Evolutionary conservation across 225 moss, liverwort and hornwort genomes (phyloP), one percentile per base, ranked within the genome.

Genomic region (Physcomitrellopsis africana): DNA sequence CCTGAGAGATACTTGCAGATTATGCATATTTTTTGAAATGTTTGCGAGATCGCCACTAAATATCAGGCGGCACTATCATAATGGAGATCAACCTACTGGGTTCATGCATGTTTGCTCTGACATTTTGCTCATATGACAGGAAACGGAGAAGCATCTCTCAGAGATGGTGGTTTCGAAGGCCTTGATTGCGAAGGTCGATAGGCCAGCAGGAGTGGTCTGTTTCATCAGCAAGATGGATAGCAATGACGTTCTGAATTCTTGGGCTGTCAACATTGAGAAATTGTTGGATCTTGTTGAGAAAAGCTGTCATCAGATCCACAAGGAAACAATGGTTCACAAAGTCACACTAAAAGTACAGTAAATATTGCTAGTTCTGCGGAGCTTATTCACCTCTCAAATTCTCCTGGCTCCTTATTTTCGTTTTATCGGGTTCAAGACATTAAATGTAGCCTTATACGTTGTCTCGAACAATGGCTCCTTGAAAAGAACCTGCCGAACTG

Each of bases 311-410:
- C 97, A 97, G 84, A 94, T 97, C 74, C 97, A 97, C 91, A 97
- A 97, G 85, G 97, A 97, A 83, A 97, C 97, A 29, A 97, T 97
- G 97, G 97, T 97, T 79, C 92, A 97, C 87, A 97, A 97, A 85
- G 94, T 97, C 75, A 92, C 90, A 57, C 84, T 94, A 1, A 93
- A 97, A 87, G 97, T 92, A 68, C 91, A 96, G 92, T 94, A 86
- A 75, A 22, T 67, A 65, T 47, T 75, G 43, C 29, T 43, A 72
- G 63, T 51, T 32, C 53, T 69, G 45, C n/a, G 42, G 59, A 73
- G 73, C 60, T 64, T 46, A 80, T 77, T 60, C 61, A 44, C 61
- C 41, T 63, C 61, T 65, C 55, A 68, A 64, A 72, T 65, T 59
- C 76, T 56, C 79, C 64, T 81, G 65, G 76, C 83, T 63, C 60